Base-by-base conservation (phyloP, 805 yeast species). In the Nakazawaea wyomingensis region DNA sequence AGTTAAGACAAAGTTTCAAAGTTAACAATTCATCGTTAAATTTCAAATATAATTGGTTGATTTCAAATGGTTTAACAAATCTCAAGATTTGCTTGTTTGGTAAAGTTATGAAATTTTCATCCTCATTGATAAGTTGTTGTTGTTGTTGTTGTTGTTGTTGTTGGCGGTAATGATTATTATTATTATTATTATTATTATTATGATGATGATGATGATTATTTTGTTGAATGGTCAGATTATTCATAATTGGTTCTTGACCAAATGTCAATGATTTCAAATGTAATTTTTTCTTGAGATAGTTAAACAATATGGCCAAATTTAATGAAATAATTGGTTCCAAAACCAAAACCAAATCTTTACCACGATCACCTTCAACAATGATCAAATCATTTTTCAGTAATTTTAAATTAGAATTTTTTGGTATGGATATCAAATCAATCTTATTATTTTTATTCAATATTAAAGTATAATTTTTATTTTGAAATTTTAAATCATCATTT, bases 321-420 rank as follows among this genome's bases (percentile, higher is more conserved):
- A 82, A 68, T 34, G 71, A 73, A 24, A 84, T 72, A 33, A 69
- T 59, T 0, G 91, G 87, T 48, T 82, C 84, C 22, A 84, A 63
- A 34, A 85, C 78, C 74, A 80, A 74, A 8, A 81, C 91, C 49
- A 85, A 60, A 59, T 85, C 95, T 53, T 82, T 82, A 22, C 95
- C 95, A 48, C 93, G 69, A 57, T 85, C 95, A 43, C 93, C 95
- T 62, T 85, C 93, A 44, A 83, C 82, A 16, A 85, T 78, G 8
- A 84, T 85, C 54, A 85, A 68, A 60, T 85, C 93, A 44, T 76
- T 69, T 35, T 75, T 68, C 48, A 69, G 72, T 47, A 85, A 64
- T 39, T 62, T 61, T 39, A 85, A 65, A 53, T 82, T 83, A 11
- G 88, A 74, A 52, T 75, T 76, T 46, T 73, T 72, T 3, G 88